Conservation (phyloP, 148 eudicot genomes). For the Tetragonia tetragonoides region DNA sequence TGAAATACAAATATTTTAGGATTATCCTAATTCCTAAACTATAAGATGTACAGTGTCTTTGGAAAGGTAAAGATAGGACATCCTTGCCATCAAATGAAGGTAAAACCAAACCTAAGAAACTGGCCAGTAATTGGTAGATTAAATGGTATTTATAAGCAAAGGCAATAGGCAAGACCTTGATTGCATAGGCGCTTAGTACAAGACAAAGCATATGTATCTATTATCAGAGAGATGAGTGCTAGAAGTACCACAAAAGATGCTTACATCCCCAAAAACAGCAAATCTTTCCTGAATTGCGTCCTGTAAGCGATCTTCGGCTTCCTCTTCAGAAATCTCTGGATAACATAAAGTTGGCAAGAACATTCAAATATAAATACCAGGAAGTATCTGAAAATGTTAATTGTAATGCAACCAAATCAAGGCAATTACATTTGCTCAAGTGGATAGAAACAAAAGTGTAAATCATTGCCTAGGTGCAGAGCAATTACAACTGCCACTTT, state of each 20-base stretch:
- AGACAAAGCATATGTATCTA: background rate
- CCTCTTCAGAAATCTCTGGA: conserved; percentile 92
- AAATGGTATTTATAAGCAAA: background rate
- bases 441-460: background rate
- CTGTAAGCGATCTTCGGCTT: conserved; percentile 90
- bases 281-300: conserved; percentile 96
- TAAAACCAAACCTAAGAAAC: background rate
- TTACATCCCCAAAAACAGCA: conserved; percentile 85
- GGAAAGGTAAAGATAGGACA: background rate
- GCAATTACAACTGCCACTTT: background rate
- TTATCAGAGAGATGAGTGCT: background rate
- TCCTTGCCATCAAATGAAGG: background rate
- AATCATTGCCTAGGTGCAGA: background rate
- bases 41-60: too few species aligned
- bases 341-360: conserved; percentile 19
- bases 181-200: background rate
- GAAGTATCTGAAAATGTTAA: background rate
- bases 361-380: background rate
- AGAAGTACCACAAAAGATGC: conserved; percentile 21
- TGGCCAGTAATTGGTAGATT: too few species aligned
- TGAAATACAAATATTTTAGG: background rate
- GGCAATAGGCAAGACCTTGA: background rate
- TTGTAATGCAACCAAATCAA: background rate
- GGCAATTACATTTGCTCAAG: background rate
- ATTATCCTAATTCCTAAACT: background rate